phyloP scores from a whole-genome alignment of 2,329 filamentous ascomycete species.

The Aspergillus quadrilineatus region DNA sequence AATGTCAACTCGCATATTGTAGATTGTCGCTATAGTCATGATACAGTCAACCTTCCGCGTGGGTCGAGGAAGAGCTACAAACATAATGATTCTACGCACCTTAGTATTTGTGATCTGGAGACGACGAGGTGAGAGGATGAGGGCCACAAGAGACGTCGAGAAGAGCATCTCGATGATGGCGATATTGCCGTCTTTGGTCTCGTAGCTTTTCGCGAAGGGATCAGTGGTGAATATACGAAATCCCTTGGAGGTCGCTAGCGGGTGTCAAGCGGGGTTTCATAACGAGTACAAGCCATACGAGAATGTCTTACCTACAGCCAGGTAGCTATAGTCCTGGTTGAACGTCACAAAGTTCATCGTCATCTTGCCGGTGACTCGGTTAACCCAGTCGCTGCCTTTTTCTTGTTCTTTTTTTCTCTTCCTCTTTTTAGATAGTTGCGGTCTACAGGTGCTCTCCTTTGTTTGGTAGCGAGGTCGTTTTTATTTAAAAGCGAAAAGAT shows the following conservation, averaged over 20 bases:
- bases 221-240: conserved; percentile 97
- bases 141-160: conserved; percentile 90
- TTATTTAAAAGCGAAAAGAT: background rate
- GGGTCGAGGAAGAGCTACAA: background rate
- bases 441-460: conserved; percentile 1
- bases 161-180: conserved; percentile 98
- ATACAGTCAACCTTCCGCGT: background rate
- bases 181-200: conserved; percentile 91
- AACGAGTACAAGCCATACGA: conserved; percentile 6
- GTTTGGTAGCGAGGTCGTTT: background rate
- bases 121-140: conserved; percentile 87
- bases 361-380: conserved; percentile 50
- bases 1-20: conserved; percentile 99
- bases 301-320: conserved; percentile 75
- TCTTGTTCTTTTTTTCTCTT: background rate
- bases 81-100: conserved; percentile 51
- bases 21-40: conserved; percentile 60
- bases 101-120: conserved; percentile 98
- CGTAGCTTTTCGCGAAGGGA: conserved; percentile 91
- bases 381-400: background rate
- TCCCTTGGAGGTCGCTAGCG: conserved; percentile 79
- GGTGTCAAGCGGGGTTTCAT: conserved; percentile 18
- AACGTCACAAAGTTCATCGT: conserved; percentile 97
- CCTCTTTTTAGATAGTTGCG: background rate
- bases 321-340: conserved; percentile 97